Percentiles rank a stretch among this genome's conserved stretches.
Conservation (phyloP, 371 early-diverging fungal species). For the Cokeromyces recurvatus region DNA sequence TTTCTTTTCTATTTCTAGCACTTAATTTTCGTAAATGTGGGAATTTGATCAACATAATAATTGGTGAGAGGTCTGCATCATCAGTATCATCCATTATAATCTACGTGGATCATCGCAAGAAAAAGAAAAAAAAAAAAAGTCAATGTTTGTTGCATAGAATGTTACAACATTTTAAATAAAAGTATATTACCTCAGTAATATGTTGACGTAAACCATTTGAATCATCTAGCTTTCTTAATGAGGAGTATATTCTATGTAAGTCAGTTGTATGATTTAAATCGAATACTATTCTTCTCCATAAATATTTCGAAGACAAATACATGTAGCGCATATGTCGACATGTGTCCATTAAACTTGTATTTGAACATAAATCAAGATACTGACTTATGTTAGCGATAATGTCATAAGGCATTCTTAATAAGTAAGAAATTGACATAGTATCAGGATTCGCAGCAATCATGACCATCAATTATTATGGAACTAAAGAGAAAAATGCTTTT, state of each 20-base stretch:
- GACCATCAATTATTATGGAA: no score
- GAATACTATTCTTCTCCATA: constrained; percentile 35
- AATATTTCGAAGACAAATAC: constrained; percentile 19
- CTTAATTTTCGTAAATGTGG: constrained; percentile 27
- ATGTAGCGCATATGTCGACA: constrained; percentile 28
- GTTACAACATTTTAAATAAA: not conserved
- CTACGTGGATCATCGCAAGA: no score
- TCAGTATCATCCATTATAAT: constrained; percentile 40
- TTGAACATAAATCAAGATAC: constrained; percentile 29
- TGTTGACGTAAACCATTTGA: constrained; percentile 25
- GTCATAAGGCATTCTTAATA: constrained; percentile 19
- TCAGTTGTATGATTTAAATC: constrained; percentile 20
- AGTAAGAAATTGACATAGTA: not conserved
- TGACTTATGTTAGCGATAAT: constrained; percentile 19
- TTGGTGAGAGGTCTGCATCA: constrained; percentile 32
- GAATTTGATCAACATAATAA: constrained; percentile 46
- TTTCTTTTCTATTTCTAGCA: constrained; percentile 30
- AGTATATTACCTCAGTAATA: constrained; percentile 25
- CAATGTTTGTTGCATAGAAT: not conserved
- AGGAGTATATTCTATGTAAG: constrained; percentile 29
- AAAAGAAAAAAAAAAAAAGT: not conserved
- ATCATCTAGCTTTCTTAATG: constrained; percentile 35
- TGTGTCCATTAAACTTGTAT: constrained; percentile 37
- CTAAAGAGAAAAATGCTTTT: no score
- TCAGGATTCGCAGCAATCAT: no score